Base-by-base conservation (phyloP, 805 yeast species). In the Ogataea degrootiae region DNA sequence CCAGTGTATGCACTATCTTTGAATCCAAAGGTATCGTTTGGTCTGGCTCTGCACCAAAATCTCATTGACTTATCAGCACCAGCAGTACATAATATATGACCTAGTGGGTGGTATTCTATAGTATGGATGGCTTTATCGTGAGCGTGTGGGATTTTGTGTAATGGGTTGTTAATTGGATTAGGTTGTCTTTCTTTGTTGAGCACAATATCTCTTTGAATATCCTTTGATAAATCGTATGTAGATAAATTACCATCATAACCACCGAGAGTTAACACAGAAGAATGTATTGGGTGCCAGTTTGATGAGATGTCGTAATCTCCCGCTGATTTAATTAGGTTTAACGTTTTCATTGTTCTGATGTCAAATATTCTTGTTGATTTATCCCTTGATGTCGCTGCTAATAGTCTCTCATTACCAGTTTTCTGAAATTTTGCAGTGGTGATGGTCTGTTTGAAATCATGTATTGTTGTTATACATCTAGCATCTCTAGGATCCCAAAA, bases 361-460 rank as follows among this genome's bases (percentile, higher is more conserved):
- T 94, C 99, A 63, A 91, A 90, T 2, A 92, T 79, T 48, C 96
- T 74, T 51, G 89, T 85, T 3, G 96, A 86, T 54, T 88, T 80
- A 66, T 94, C 99, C 62, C 96, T 75, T 2, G 96, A 85, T 4
- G 88, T 84, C 0, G 96, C 87, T 0, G 96, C 97, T 34, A 92
- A 67, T 47, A 90, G 69, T 57, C 86, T 63, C 17, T 96, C 94
- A 34, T 73, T 79, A 1, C 91, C 90, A 8, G 49, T 59, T 23
- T 60, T 60, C 68, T 94, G 98, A 63, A 94, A 94, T 59, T 79
- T 73, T 1, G 95, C 82, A 56, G 84, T 82, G 33, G 89, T 80
- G n/a, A 94, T 88, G 0, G 98, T 92, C 67, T 94, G 96, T 60
- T 95, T 94, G 68, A 88, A 92, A 12, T 95, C 96, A 60, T 90